phyloP scores from a whole-genome alignment of 495 filamentous ascomycete species.

The Letharia columbiana region DNA sequence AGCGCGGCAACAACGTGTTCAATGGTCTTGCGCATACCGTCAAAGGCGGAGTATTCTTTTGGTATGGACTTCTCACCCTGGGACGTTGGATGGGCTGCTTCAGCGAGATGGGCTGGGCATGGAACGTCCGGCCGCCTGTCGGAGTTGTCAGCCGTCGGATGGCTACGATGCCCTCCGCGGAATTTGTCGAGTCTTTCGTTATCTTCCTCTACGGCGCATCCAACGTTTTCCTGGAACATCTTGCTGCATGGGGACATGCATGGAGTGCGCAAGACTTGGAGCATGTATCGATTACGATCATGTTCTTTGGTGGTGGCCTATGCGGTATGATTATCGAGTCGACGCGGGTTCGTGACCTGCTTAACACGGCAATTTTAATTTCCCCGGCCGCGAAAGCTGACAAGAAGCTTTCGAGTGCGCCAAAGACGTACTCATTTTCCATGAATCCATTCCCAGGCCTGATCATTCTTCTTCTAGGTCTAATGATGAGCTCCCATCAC shows the following conservation, averaged over 20 bases:
- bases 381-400: slow-evolving; percentile 33
- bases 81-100: slow-evolving; percentile 89
- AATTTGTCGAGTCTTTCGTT: slow-evolving; percentile 79
- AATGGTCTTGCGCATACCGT: slow-evolving; percentile 89
- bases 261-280: slow-evolving; percentile 81
- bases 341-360: slow-evolving; percentile 52
- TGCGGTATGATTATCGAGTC: slow-evolving; percentile 95
- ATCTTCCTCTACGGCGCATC: slow-evolving; percentile 84
- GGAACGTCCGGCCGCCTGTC: slow-evolving; percentile 68
- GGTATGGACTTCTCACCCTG: slow-evolving; percentile 82
- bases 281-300: slow-evolving; percentile 83
- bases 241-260: slow-evolving; percentile 56
- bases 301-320: slow-evolving; percentile 93
- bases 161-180: slow-evolving; percentile 63
- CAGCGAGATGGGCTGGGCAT: slow-evolving; percentile 88
- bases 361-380: slow-evolving; percentile 55
- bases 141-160: slow-evolving; percentile 50
- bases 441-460: slow-evolving; percentile 87
- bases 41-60: slow-evolving; percentile 96
- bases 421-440: slow-evolving; percentile 62
- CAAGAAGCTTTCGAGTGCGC: slow-evolving; percentile 44
- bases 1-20: slow-evolving; percentile 58
- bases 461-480: slow-evolving; percentile 73
- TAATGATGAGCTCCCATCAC: slow-evolving; percentile 93
- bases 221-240: slow-evolving; percentile 90